phyloP scores from a whole-genome alignment of 177 flowering plant species.

The Vitis hybrid region DNA sequence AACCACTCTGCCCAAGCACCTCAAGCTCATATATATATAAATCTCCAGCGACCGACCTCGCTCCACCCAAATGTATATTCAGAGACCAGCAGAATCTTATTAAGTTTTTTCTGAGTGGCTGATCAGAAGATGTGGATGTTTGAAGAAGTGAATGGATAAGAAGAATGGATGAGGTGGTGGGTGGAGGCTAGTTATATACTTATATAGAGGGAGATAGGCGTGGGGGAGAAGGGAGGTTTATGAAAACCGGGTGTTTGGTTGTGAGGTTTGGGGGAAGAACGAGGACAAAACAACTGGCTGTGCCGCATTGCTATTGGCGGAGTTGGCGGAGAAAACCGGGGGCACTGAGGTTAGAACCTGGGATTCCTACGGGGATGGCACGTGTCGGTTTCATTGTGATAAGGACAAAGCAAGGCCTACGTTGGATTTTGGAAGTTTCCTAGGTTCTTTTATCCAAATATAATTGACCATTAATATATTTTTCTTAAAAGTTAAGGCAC shows the following conservation, averaged over 20 bases:
- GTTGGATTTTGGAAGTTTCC: constrained; percentile 1
- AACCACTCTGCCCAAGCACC: constrained; percentile 25
- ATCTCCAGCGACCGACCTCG: neutral
- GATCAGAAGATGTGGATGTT: too few species aligned
- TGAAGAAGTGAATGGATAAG: too few species aligned
- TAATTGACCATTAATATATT: too few species aligned
- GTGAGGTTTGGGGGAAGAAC: neutral
- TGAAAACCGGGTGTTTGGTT: neutral
- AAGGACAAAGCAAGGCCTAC: constrained; percentile 5
- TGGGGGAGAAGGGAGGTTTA: neutral
- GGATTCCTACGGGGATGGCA: constrained; percentile 2
- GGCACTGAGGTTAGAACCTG: constrained; percentile 6
- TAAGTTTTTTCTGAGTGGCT: too few species aligned
- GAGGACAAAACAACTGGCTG: constrained; percentile 18
- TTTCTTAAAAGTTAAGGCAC: neutral
- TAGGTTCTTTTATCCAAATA: too few species aligned
- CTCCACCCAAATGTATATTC: too few species aligned
- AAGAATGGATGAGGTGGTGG: too few species aligned
- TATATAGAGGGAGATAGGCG: too few species aligned
- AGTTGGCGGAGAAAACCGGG: constrained; percentile 12
- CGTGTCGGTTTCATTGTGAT: neutral
- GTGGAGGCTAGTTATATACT: too few species aligned
- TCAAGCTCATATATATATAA: constrained; percentile 25
- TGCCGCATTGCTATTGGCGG: neutral
- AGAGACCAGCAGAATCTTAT: too few species aligned